These are phyloP conservation scores for Clavispora fructus DNA, from an alignment of 805 yeast genomes.

Conservation along the genomic window DNA sequence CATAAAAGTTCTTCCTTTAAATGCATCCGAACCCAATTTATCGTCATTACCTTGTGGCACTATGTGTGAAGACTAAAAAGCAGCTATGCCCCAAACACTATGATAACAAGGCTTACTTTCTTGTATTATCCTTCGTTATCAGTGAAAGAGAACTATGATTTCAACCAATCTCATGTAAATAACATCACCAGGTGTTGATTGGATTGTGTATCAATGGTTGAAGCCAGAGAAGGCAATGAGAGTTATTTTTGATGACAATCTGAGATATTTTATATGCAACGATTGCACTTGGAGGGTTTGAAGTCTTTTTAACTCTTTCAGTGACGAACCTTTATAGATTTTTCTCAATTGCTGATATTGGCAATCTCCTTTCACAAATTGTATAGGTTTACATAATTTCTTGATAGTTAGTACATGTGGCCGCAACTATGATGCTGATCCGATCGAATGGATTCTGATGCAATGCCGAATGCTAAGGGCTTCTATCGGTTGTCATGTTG, in stretches of 20 bases:
- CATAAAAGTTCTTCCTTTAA: constrained; percentile 1
- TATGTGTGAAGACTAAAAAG: background rate
- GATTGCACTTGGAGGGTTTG: background rate
- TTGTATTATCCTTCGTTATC: background rate
- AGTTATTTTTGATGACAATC: background rate
- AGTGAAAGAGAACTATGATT: background rate
- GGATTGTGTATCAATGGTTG: background rate
- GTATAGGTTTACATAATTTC: constrained; percentile 4
- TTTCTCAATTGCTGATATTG: background rate
- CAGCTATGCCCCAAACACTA: background rate
- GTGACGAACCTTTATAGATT: background rate
- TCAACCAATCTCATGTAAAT: constrained; percentile 1
- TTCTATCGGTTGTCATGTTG: background rate
- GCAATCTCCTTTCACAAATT: background rate
- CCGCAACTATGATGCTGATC: constrained; percentile 1
- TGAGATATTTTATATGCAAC: background rate
- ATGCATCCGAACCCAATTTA: constrained; percentile 1
- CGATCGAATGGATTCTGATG: background rate
- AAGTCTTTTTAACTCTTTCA: background rate
- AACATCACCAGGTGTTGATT: background rate
- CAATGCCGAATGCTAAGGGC: background rate
- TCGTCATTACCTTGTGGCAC: constrained; percentile 1
- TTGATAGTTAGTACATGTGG: constrained; percentile 4
- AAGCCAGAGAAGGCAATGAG: background rate
- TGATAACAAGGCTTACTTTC: background rate